Base-by-base conservation (phyloP, 1,284 basidiomycete species). In the Ustilago lituana region DNA sequence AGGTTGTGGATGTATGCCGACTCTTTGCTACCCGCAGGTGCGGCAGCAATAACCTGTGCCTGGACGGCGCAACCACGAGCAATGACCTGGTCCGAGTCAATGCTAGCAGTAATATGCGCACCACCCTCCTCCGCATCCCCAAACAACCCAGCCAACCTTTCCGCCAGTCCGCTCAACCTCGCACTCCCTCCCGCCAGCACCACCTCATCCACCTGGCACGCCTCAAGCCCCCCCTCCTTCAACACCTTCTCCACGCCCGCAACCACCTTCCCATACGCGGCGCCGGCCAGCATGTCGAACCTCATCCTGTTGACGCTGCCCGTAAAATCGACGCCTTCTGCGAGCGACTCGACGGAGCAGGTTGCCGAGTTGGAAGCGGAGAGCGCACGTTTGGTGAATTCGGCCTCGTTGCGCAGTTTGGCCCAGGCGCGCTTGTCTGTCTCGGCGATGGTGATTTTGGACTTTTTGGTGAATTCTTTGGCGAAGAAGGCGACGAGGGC, bases 381-480 rank as follows among this genome's bases (percentile, higher is more conserved):
- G 66, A 98, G 86, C 0, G 93, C 94, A 70, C 94, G 89, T 84
- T 98, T 98, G 36, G 94, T 95, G 82, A 94, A 90, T 82, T 98
- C 94, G 60, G 96, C 88, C 17, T 94, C 93, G 48, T 98, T 89
- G 24, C 91, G 87, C 36, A 98, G 88, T 83, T 96, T 97, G 46
- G 93, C 92, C 82, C 94, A 91, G 4, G 95, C 93, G 20, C 96
- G 91, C 79, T 89, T 88, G 58, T 83, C 80, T 24, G 69, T 35
- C 14, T 77, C 77, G 47, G 67, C 76, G 35, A 97, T 86, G 0
- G 89, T 85, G 22, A 88, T 87, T 84, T 94, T 94, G 35, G 90
- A 94, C 86, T 98, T 98, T 84, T 98, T 98, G 52, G 92, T 92
- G 83, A 98, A 98, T 79, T 98, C 95, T 82, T 94, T 91, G 52